Evolutionary conservation across 1,139 yeast species (phyloP).

Genomic region (Sugiyamaella xylanicola): DNA sequence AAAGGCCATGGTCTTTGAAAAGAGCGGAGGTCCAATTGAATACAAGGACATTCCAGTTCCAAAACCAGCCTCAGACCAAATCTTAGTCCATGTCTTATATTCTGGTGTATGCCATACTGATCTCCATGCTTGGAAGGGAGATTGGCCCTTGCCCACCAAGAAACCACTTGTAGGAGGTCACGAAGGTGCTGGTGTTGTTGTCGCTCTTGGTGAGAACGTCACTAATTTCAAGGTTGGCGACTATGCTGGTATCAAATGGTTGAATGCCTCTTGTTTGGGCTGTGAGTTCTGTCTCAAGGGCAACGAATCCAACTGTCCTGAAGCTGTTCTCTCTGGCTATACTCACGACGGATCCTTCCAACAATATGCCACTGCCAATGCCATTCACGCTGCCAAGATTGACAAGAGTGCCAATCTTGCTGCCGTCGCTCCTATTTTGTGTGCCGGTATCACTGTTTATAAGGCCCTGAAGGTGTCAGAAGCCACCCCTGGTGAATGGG

Average conservation of each 20-base stretch:
- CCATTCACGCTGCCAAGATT: slow-evolving; percentile 79
- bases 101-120: slow-evolving; percentile 73
- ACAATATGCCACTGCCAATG: slow-evolving; percentile 83
- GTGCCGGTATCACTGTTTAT: slow-evolving; percentile 86
- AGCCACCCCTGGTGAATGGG: slow-evolving; percentile 73
- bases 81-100: slow-evolving; percentile 63
- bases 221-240: slow-evolving; percentile 74
- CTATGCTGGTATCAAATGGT: slow-evolving; percentile 71
- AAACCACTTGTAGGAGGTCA: slow-evolving; percentile 79
- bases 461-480: slow-evolving; percentile 76
- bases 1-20: slow-evolving; percentile 72
- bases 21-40: slow-evolving; percentile 62
- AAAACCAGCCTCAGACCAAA: slow-evolving; percentile 58
- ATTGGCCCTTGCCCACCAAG: slow-evolving; percentile 67
- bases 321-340: slow-evolving; percentile 73
- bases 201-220: slow-evolving; percentile 68
- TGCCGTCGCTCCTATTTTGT: slow-evolving; percentile 68
- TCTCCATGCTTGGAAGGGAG: slow-evolving; percentile 74
- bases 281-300: slow-evolving; percentile 74
- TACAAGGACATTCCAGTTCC: slow-evolving; percentile 69
- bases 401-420: slow-evolving; percentile 74
- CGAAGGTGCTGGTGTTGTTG: slow-evolving; percentile 86
- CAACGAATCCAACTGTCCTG: slow-evolving; percentile 68
- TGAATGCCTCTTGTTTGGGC: slow-evolving; percentile 70
- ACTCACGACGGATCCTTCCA: slow-evolving; percentile 84